A percentile compares a stretch with the other conserved stretches of the same genome.
These are phyloP conservation scores for Pelargonium fulgidum DNA, from an alignment of 441 rosid species.

Conservation along the genomic window DNA sequence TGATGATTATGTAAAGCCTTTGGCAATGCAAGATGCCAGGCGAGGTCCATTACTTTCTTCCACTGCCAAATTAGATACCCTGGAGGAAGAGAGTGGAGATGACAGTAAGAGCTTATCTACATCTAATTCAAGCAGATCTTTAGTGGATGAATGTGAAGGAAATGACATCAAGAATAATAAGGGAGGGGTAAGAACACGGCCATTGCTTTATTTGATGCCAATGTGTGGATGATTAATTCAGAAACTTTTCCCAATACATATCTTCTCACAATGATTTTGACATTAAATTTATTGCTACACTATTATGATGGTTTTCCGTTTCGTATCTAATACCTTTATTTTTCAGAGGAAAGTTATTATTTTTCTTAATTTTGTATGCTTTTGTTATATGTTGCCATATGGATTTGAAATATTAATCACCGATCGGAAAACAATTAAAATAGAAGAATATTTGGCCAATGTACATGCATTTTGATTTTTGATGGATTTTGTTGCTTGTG, in stretches of 20 bases:
- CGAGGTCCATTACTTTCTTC: conserved; percentile 38
- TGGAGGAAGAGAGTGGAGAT: conserved; percentile 55
- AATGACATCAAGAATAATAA: conserved; percentile 27
- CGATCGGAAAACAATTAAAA: background rate
- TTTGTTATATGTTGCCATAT: background rate
- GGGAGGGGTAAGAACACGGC: conserved; percentile 46
- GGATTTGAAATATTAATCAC: background rate
- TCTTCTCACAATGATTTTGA: background rate
- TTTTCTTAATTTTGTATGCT: background rate
- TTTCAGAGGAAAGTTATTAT: background rate
- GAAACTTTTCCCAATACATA: background rate
- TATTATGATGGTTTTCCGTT: background rate
- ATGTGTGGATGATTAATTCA: conserved; percentile 14
- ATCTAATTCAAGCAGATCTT: conserved; percentile 39
- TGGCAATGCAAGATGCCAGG: conserved; percentile 34
- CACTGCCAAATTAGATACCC: conserved; percentile 39
- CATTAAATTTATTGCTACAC: background rate
- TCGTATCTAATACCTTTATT: background rate
- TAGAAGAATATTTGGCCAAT: background rate
- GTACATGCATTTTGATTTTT: background rate
- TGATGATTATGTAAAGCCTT: conserved; percentile 43
- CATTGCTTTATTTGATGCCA: background rate
- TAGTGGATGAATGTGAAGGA: conserved; percentile 32
- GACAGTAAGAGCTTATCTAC: conserved; percentile 46
- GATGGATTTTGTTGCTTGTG: background rate